These are phyloP conservation scores for Ceriops tagal DNA, from an alignment of 345 rosid genomes.

Conservation along the genomic window DNA sequence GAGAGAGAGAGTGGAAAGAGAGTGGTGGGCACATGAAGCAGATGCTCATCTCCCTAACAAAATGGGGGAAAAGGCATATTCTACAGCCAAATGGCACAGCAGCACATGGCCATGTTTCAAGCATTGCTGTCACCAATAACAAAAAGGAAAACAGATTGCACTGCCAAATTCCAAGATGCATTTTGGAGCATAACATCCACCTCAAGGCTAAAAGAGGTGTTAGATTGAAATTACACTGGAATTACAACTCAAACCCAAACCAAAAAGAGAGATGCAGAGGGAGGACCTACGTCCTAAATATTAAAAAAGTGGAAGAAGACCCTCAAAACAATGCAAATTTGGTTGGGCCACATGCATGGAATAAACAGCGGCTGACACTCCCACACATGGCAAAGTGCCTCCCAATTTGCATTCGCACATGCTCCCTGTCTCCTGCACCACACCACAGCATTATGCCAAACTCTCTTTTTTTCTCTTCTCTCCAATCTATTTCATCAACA, in stretches of 20 bases:
- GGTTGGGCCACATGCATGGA: constrained; percentile 38
- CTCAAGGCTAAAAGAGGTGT: not conserved
- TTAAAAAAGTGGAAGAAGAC: constrained; percentile 7
- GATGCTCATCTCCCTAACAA: constrained; percentile 10
- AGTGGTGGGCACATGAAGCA: constrained; percentile 30
- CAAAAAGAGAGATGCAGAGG: not conserved
- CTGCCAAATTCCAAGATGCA: constrained; percentile 27
- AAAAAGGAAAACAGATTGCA: constrained; percentile 4
- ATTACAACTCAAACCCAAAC: constrained; percentile 11
- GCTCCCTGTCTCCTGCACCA: constrained; percentile 35
- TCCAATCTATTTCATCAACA: constrained; percentile 6
- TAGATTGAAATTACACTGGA: constrained; percentile 4
- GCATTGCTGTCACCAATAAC: not conserved
- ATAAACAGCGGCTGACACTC: constrained; percentile 33
- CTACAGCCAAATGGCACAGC: not conserved
- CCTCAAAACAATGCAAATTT: constrained; percentile 27
- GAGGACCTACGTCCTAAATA: not conserved
- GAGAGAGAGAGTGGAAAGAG: not conserved
- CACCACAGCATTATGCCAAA: not conserved
- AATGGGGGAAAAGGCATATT: not conserved
- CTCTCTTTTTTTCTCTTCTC: constrained; percentile 2
- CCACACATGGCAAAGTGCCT: constrained; percentile 34
- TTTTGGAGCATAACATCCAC: too few species aligned
- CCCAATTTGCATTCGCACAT: constrained; percentile 37
- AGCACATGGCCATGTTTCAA: constrained; percentile 16